These are phyloP conservation scores for Penicillium salamii DNA, from an alignment of 495 filamentous ascomycete genomes.

Conservation along the genomic window DNA sequence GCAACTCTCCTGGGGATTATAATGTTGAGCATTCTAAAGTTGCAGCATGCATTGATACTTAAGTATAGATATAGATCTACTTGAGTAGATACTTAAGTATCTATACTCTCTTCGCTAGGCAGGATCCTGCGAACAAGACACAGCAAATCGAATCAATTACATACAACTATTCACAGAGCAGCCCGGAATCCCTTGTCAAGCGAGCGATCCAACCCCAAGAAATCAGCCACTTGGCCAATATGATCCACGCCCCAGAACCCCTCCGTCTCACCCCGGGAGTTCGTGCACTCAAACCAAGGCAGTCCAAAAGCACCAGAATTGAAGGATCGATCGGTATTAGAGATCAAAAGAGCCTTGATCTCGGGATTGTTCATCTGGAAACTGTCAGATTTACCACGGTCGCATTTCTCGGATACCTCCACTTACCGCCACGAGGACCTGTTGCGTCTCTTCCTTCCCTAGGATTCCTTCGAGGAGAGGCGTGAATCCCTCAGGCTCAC, in stretches of 20 bases:
- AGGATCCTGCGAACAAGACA: too few relatives aligned
- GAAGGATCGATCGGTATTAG: constrained; percentile 59
- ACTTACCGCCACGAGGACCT: constrained; percentile 37
- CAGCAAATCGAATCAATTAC: not conserved
- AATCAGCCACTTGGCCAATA: constrained; percentile 59
- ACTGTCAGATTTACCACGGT: not conserved
- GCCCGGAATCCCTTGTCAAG: constrained; percentile 31
- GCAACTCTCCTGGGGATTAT: too few relatives aligned
- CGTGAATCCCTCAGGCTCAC: constrained; percentile 46
- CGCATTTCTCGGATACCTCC: not conserved
- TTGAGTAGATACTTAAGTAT: too few relatives aligned
- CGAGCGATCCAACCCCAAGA: constrained; percentile 52
- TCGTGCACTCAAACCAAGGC: constrained; percentile 68
- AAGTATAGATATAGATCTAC: too few relatives aligned
- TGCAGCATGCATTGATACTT: too few relatives aligned
- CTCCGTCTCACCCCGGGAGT: constrained; percentile 56
- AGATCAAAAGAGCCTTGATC: constrained; percentile 49
- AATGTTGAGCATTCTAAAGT: too few relatives aligned
- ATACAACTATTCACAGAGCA: constrained; percentile 15
- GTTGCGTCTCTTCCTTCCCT: constrained; percentile 45
- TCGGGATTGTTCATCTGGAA: constrained; percentile 37
- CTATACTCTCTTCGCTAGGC: too few relatives aligned
- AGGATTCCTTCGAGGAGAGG: constrained; percentile 47
- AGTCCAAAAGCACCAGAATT: constrained; percentile 65
- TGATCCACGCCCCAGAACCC: constrained; percentile 71